Evolutionary conservation across 495 filamentous ascomycete genomes (phyloP), one percentile per base, ranked within the genome.

Genomic region (Penicillium silybi): DNA sequence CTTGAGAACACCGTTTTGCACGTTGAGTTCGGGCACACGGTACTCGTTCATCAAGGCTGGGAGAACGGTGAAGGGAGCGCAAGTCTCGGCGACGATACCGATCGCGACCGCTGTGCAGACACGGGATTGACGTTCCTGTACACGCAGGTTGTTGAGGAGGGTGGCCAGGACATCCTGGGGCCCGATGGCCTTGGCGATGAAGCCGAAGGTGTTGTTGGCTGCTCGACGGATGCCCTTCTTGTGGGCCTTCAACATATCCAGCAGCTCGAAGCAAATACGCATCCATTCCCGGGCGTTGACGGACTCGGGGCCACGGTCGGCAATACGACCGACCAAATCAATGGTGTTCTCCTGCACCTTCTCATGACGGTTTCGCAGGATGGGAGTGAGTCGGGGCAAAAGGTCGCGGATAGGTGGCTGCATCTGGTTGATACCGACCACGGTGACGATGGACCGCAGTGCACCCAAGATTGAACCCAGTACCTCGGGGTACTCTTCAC

Each of bases 261-360:
- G 81, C 42, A 99, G 78, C 76, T 99, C 95, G 68, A 97, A 99
- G 74, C 95, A 97, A 67, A 99, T 99, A 60, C 95, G 83, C 95
- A 99, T 97, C 95, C 95, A 97, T 69, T 99, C 95, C 64, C 93
- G 84, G 15, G 95, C 92, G 63, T 95, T 95, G 62, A 99, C 95
- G 46, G 84, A 89, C 64, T 97, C 92, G 8, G 95, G 90, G 11
- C 93, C 95, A 58, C 95, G 88, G 67, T 99, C 95, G 37, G 95
- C 95, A 59, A 97, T 97, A 78, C 95, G 93, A 56, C 95, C 95
- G 40, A 99, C 93, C 4, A 99, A 79, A 65, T 99, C 95, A 61
- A 99, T 97, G n/a, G 93, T 96, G 70, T 99, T 99, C 59, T 99
- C 95, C 68, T 99, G 95, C 37, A 99, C 95, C 71, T 99, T 99